Base-by-base conservation (phyloP, 148 eudicot genomes). In the Pharnaceum exiguum region DNA sequence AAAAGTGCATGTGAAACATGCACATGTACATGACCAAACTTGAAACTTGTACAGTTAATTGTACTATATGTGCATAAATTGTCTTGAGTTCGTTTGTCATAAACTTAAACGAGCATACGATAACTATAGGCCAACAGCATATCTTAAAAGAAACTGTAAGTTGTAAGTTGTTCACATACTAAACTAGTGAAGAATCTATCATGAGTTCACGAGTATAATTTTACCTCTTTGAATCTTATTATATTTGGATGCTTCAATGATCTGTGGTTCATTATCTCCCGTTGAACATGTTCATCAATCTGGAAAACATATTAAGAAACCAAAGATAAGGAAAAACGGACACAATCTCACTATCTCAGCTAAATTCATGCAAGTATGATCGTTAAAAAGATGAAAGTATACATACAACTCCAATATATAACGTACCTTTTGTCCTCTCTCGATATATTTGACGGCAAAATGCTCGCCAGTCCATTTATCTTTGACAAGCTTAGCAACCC, bases 251-350 rank as follows among this genome's bases (percentile, higher is more conserved):
- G 94, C 58, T 67, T 75, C 66, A 86, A 57, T 35, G 94, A 74
- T 59, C 84, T 77, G 53, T 86, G 94, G 51, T 86, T 86, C 78
- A 86, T 82, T 50, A 86, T 82, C 60, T 86, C 94, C 69, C 94
- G 73, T 51, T 82, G 82, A 25, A 82, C 94, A 73, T 82, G 78
- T 49, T 82, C 94, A 74, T 86, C 94, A 75, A 86, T 86, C 94
- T 86, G 68, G 32, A 24, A 60, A 65, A 27, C 23, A 26, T 35
- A 7, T 12, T 0, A 37, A 25, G 55, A 16, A 37, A 55, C 1
- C 37, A 39, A 12, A 1, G 9, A 12, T 42, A 19, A 2, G 18
- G 23, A 48, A 48, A 29, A 17, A 47, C 1, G 46, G 7, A 16
- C 17, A n/a, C 25, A n/a, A 60, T 9, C 21, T 28, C 0, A 1